phyloP scores from a whole-genome alignment of 1,284 basidiomycete genomes.

The Pseudozyma thailandica region DNA sequence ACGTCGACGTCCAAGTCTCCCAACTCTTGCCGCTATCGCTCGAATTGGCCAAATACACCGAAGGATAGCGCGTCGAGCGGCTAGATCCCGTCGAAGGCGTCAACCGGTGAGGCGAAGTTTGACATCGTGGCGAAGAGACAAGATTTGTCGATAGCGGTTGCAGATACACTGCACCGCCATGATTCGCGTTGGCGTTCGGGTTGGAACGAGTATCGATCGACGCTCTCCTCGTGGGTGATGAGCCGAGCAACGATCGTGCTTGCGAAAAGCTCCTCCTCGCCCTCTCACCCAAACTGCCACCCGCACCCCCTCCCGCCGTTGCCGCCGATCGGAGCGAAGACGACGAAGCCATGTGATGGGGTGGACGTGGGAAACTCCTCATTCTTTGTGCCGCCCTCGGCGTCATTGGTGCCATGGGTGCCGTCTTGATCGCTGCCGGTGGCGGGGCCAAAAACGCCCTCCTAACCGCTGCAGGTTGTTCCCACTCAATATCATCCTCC shows the following conservation, averaged over 20 bases:
- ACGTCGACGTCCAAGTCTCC: slow-evolving; percentile 13
- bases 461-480: too few species aligned
- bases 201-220: too few species aligned
- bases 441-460: too few species aligned
- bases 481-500: too few species aligned
- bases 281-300: slow-evolving; percentile 17
- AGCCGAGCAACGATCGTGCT: slow-evolving; percentile 8
- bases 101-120: slow-evolving; percentile 15
- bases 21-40: slow-evolving; percentile 15
- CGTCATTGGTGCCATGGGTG: slow-evolving; percentile 11
- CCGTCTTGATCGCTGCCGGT: background rate
- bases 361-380: slow-evolving; percentile 7
- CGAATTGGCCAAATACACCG: slow-evolving; percentile 10
- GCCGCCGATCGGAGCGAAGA: slow-evolving; percentile 7
- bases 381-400: slow-evolving; percentile 28
- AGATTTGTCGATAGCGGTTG: slow-evolving; percentile 16
- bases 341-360: slow-evolving; percentile 14
- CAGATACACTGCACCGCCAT: slow-evolving; percentile 12
- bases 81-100: background rate
- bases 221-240: slow-evolving; percentile 4
- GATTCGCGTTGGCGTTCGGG: background rate
- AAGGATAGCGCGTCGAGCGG: too few species aligned
- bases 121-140: slow-evolving; percentile 17
- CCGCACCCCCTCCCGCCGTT: slow-evolving; percentile 3
- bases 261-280: slow-evolving; percentile 20